Evolutionary conservation across 208 protist genomes (phyloP), one percentile per base, ranked within the genome.

Genomic region (Trypanosoma theileri): DNA sequence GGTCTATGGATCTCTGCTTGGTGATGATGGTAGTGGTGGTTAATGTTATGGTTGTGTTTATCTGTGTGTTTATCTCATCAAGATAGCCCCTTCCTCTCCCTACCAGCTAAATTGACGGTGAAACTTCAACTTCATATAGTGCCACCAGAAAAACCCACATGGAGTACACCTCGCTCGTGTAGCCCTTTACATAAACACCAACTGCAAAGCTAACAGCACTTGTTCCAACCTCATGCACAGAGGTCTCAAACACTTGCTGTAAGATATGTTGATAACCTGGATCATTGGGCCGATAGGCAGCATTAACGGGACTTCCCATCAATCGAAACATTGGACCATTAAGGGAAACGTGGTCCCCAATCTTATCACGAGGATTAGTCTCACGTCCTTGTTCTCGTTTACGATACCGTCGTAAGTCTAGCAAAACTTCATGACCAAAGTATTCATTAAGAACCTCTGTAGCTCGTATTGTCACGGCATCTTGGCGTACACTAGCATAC

Each of bases 121-220:
- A 45, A n/a, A 26, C 50, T 13, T 64, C 59, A 45, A 52, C 67
- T 42, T 71, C 69, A 59, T 77, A 93, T 16, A 94, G 71, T 56
- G 86, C 89, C 7, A 86, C 78, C 9, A 94, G 66, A 54, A 92
- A 91, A 24, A 87, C 79, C 82, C 84, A 94, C 80, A 92, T 89
- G 24, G 86, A 83, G 59, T 75, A 87, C n/a, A 91, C 84, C 44
- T 90, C 78, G n/a, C 71, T 75, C 4, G 78, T 92, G 75, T 89
- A 94, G 45, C 84, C 84, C 80, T 88, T 91, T 45, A 91, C 89
- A 71, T 94, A 88, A 55, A 87, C 80, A 14, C 75, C 89, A 40
- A 81, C 72, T 1, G 83, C 83, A 58, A 92, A 94, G 67, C 75
- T 88, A 21, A 86, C 86, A 24, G 83, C 74, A 60, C 80, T 83